These are phyloP conservation scores for Fusarium sp. DNA, from an alignment of 2,329 filamentous ascomycete genomes.

Conservation along the genomic window DNA sequence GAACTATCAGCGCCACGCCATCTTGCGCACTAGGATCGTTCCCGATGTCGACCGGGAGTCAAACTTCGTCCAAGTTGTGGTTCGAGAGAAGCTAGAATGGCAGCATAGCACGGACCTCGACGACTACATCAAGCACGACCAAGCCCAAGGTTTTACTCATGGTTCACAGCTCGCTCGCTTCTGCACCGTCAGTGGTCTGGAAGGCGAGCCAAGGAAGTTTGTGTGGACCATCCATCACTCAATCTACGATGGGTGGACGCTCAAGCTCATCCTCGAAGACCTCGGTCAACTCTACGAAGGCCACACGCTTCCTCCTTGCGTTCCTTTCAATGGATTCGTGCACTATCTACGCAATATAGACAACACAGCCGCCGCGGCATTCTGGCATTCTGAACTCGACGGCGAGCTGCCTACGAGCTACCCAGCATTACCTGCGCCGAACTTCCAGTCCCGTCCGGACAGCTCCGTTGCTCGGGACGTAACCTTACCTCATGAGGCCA, in stretches of 20 bases:
- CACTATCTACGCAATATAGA: slow-evolving; percentile 44
- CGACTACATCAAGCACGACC: slow-evolving; percentile 10
- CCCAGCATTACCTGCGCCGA: neutral
- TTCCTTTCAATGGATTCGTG: neutral
- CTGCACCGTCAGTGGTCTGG: slow-evolving; percentile 2
- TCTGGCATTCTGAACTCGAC: neutral
- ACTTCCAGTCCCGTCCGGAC: neutral
- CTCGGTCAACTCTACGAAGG: neutral
- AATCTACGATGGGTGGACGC: slow-evolving; percentile 48
- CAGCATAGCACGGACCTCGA: slow-evolving; percentile 8
- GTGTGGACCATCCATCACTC: slow-evolving; percentile 44
- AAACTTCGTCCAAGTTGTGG: slow-evolving; percentile 11
- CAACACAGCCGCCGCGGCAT: slow-evolving; percentile 44
- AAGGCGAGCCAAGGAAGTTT: slow-evolving; percentile 12
- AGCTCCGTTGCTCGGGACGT: slow-evolving; percentile 4
- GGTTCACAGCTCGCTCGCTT: slow-evolving; percentile 2
- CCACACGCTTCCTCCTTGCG: neutral
- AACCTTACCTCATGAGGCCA: slow-evolving; percentile 5
- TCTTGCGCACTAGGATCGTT: slow-evolving; percentile 12
- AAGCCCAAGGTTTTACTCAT: slow-evolving; percentile 11
- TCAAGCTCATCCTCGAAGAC: slow-evolving; percentile 7
- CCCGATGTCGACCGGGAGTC: slow-evolving; percentile 7
- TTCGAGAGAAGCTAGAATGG: slow-evolving; percentile 9
- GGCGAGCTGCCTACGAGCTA: slow-evolving; percentile 54
- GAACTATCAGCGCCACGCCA: slow-evolving; percentile 12